A percentile compares a stretch with the other conserved stretches of the same genome.
phyloP scores from a whole-genome alignment of 306 rosid genomes.

The Gastrolobium bilobum region DNA sequence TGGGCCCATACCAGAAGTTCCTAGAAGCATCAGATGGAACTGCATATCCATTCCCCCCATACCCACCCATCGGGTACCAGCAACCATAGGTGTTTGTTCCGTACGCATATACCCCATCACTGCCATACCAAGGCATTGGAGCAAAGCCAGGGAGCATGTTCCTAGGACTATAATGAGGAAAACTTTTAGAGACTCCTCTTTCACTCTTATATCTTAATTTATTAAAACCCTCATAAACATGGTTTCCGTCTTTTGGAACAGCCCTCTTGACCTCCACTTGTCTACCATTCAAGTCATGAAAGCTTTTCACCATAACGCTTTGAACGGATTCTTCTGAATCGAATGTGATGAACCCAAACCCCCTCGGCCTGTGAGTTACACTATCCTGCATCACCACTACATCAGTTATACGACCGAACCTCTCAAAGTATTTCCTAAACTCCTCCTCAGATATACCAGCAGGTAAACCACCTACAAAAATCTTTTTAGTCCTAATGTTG shows the following conservation, averaged over 20 bases:
- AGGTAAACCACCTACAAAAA: constrained; percentile 87
- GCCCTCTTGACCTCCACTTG: constrained; percentile 94
- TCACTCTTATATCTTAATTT: constrained; percentile 51
- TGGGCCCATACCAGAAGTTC: constrained; percentile 59
- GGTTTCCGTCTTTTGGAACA: constrained; percentile 71
- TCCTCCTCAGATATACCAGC: constrained; percentile 71
- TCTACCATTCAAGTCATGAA: constrained; percentile 80
- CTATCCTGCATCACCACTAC: constrained; percentile 91
- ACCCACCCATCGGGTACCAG: constrained; percentile 69
- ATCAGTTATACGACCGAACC: constrained; percentile 78
- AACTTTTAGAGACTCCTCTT: constrained; percentile 53
- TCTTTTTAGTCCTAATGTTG: constrained; percentile 70
- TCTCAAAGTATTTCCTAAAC: constrained; percentile 77
- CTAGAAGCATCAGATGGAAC: constrained; percentile 56
- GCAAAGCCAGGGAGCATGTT: constrained; percentile 50
- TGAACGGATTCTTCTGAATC: constrained; percentile 78
- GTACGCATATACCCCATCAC: constrained; percentile 52
- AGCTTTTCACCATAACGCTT: constrained; percentile 66
- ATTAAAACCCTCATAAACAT: constrained; percentile 51
- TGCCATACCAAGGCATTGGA: constrained; percentile 55
- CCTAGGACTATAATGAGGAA: constrained; percentile 50
- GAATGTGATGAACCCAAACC: constrained; percentile 88
- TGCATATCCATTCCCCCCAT: constrained; percentile 59
- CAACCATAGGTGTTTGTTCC: constrained; percentile 58
- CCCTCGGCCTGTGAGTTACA: constrained; percentile 78